Base-by-base conservation (phyloP, 169 alveolate genomes). In the Theileria orientalis region DNA sequence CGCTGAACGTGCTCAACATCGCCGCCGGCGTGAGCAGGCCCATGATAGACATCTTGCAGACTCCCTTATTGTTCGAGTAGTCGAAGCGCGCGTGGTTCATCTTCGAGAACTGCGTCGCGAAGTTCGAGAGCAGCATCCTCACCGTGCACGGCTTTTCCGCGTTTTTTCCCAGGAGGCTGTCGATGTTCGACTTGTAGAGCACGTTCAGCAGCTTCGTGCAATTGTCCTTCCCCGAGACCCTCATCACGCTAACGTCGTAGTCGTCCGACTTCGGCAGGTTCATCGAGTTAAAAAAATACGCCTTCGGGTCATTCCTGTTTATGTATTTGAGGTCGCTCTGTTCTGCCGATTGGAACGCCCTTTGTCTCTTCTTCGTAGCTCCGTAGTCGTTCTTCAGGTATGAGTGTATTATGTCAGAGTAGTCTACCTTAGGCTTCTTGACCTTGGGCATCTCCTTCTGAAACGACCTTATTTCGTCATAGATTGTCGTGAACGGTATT, bases 1-100 rank as follows among this genome's bases (percentile, higher is more conserved):
- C 52, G 33, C 52, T 72, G 68, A 79, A 71, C 23, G 67, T 23
- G 33, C 61, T 23, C 37, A 35, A 51, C 67, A 79, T 47, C 37
- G 59, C 76, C 6, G 72, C 1, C 29, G 87, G 87, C 60, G 69
- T 14, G n/a, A 79, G 64, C 76, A 79, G 52, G 16, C 87, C 87
- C 29, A 40, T 72, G 6, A 79, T 61, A 7, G 37, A 3, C 2
- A 79, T 33, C 25, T 46, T 40, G 42, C 57, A 46, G 9, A 0
- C 21, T 1, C 23, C 57, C 11, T 23, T 27, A 16, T 19, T 1
- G 11, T 11, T 27, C 1, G 47, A 29, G 33, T 54, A 54, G 21
- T 59, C 33, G 11, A 79, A 63, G 25, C 76, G 69, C 47, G 73
- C 23, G 23, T 79, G 83, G 47, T 64, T 63, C 21, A 79, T 37